Base-by-base conservation (phyloP, 2,329 filamentous ascomycete species). In the Xylariales sp. region DNA sequence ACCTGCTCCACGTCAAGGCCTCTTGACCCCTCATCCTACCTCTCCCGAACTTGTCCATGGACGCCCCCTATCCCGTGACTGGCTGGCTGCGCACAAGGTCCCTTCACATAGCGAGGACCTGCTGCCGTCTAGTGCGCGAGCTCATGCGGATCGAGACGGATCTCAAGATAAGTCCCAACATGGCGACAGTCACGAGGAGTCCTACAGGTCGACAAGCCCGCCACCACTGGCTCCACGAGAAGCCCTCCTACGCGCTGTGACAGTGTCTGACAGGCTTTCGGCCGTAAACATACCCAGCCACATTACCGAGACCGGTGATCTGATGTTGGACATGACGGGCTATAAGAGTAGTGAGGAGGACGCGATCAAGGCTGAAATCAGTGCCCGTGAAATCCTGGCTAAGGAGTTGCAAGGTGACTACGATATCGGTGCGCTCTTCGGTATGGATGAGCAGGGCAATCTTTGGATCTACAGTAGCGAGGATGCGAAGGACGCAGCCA, bases 391-490 rank as follows among this genome's bases (percentile, higher is more conserved):
- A 60, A 88, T 98, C 38, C 75, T 98, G 10, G 84, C 89, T 0
- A 89, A 98, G 58, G 91, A 97, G 64, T 68, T 97, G 11, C 87
- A 95, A 55, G 93, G 90, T 16, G 89, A 91, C 58, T 96, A 96
- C 61, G 93, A 98, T 59, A 95, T 98, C 53, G 93, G 93, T 5
- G 85, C 91, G 2, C 73, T 98, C 21, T 95, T 98, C 53, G 93
- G 90, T 10, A 91, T 93, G 32, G 93, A 98, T 58, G 89, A 95
- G 57, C 82, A 93, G 45, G 93, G 93, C 5, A 98, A 98, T 55
- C 73, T 98, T n/a, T 97, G 93, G 91, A 97, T 98, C 51, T 98
- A 98, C 68, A 93, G 89, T 65, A 97, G 90, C 54, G 90, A 97
- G 62, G 90, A 95, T 57, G 89, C 93, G 18, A 97, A 96, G 58